Evolutionary conservation across 805 yeast species (phyloP), one percentile per base, ranked within the genome.

Genomic region (Wickerhamomyces mucosus): DNA sequence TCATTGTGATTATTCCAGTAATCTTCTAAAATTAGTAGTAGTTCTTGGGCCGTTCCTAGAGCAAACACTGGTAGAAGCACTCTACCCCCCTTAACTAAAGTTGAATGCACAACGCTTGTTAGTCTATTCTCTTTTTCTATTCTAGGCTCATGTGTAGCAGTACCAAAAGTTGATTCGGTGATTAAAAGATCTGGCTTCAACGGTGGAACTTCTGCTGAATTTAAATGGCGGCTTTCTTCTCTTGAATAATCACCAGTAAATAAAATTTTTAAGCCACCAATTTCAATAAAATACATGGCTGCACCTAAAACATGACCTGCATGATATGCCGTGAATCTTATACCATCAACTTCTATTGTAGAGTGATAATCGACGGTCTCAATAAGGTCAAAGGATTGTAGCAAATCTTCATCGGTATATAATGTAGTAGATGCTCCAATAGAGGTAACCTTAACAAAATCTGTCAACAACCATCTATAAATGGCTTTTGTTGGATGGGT

Each of bases 301-400:
- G 98, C 97, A 34, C 99, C 99, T 27, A 92, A 63, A 10, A 92
- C 99, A 66, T 92, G 99, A n/a, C 99, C 99, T 7, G 99, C 99
- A 59, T 89, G 99, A 55, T 80, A 92, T 1, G 98, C 98, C 1
- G 98, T 92, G 61, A 92, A 89, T 50, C 92, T 68, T 35, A 92
- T 78, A 32, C 98, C 98, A 37, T 83, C 94, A 21, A 88, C 82
- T 46, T 92, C 97, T 41, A 85, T 72, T 0, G 98, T 92, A 5
- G 96, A 84, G 56, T 92, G 97, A 56, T 80, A 92, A 55, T 92
- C 98, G 16, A 92, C 74, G 1, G 97, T 84, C 55, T 92, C 97
- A 29, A 92, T 92, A 40, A 72, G 64, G 48, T 86, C 96, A 48
- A 89, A 85, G 1, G 96, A 83, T 32, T 76, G 78, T 48, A 76